Conservation (phyloP, 1,284 basidiomycete genomes). For the Mycena sp. region DNA sequence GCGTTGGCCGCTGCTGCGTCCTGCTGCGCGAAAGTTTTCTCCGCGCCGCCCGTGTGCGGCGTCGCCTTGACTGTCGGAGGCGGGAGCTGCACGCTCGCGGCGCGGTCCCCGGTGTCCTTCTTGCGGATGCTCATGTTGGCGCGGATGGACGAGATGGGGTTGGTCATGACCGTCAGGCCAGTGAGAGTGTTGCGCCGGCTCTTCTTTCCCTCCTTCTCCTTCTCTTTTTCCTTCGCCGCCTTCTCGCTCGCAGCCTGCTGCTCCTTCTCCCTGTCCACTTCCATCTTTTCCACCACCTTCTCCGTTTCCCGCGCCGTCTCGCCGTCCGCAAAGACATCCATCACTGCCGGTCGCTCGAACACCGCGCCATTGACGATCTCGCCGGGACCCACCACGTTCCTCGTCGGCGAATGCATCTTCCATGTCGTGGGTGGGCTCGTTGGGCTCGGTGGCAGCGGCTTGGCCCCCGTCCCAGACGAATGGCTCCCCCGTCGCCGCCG, state of each 20-base stretch:
- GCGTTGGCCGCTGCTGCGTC: too few species aligned
- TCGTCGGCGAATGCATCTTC: constrained; percentile 18
- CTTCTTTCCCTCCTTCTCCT: constrained; percentile 58
- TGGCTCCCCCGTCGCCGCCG: constrained; percentile 8
- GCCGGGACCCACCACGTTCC: constrained; percentile 17
- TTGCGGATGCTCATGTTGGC: constrained; percentile 59
- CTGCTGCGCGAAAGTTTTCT: constrained; percentile 20
- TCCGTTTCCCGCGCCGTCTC: too few species aligned
- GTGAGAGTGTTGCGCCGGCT: constrained; percentile 81
- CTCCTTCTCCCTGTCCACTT: constrained; percentile 22
- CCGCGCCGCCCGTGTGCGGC: constrained; percentile 28
- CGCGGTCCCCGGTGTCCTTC: constrained; percentile 30
- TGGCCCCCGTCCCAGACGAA: constrained; percentile 1
- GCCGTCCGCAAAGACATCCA: constrained; percentile 26
- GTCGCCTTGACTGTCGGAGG: constrained; percentile 13
- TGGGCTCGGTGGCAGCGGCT: constrained; percentile 22
- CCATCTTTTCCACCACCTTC: constrained; percentile 1
- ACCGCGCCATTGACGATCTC: too few species aligned
- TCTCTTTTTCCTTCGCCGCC: constrained; percentile 21
- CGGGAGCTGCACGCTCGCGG: constrained; percentile 3
- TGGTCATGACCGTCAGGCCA: constrained; percentile 84
- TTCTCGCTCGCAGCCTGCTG: constrained; percentile 18
- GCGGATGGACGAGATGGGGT: constrained; percentile 65
- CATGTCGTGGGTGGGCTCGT: constrained; percentile 29
- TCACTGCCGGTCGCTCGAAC: constrained; percentile 23